Base-by-base conservation (phyloP, 352 stramenopile genomes). In the Phytophthora rubi region DNA sequence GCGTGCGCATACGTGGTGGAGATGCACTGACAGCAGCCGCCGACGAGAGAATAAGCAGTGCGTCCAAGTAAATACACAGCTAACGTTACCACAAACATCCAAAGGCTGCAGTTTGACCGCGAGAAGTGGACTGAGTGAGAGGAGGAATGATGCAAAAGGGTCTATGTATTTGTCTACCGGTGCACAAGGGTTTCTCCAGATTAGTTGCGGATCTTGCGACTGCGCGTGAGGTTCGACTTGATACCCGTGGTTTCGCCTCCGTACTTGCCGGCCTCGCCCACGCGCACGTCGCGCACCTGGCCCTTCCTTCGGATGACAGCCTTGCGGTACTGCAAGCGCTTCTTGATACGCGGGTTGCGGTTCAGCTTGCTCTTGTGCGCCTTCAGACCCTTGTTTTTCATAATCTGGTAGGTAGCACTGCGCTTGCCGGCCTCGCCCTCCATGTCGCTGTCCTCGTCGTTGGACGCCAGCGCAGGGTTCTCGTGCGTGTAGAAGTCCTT, bases 351-450 rank as follows among this genome's bases (percentile, higher is more conserved):
- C 56, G 98, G 98, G 77, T 99, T 99, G 48, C 98, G 90, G 82
- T 99, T 99, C 61, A 99, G 83, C 78, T 99, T 99, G 80, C 88
- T 97, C 81, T 99, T 99, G 88, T 99, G 97, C 28, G 97, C 86
- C 67, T 98, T 98, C 59, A 99, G 85, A 8, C 98, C 98, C 71
- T 97, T 92, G 81, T 99, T 99, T 80, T 99, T 99, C 68, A 99
- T 94, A 58, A 99, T 99, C 64, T 97, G 85, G 68, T 97, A 95
- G 56, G 89, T 92, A 47, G 97, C 97, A 47, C 93, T 93, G 71
- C 97, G 86, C 72, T 96, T 98, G 72, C 90, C 89, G 42, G 83
- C 95, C 56, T 93, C 85, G 45, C 85, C 96, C 56, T 93, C 85
- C 54, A 80, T 12, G 57, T 89, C 83, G 69, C 91, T 91, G 70